phyloP scores from a whole-genome alignment of 2,329 filamentous ascomycete species.

The Botrytis medusae region DNA sequence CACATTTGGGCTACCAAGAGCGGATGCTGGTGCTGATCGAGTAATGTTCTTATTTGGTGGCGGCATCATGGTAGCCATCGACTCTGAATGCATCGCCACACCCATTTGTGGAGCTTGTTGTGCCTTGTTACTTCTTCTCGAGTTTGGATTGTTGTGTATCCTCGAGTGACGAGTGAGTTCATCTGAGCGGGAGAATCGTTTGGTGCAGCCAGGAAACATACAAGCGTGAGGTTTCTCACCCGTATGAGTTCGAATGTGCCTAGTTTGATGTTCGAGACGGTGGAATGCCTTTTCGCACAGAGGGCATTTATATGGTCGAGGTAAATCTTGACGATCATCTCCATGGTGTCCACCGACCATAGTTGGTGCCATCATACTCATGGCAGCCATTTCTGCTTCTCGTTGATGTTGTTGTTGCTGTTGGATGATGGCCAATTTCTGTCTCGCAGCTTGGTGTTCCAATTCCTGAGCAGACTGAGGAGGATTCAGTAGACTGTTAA shows the following conservation, averaged over 20 bases:
- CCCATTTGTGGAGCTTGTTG: slow-evolving; percentile 49
- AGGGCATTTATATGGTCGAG: slow-evolving; percentile 96
- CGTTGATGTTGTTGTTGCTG: slow-evolving; percentile 36
- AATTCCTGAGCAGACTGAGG: slow-evolving; percentile 48
- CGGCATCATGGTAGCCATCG: slow-evolving; percentile 68
- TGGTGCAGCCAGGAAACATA: slow-evolving; percentile 92
- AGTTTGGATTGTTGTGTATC: slow-evolving; percentile 99
- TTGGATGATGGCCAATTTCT: slow-evolving; percentile 38
- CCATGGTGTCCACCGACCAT: slow-evolving; percentile 39
- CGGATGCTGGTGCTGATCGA: slow-evolving; percentile 83
- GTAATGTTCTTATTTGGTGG: slow-evolving; percentile 79
- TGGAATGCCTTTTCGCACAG: slow-evolving; percentile 99
- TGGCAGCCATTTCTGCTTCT: slow-evolving; percentile 53
- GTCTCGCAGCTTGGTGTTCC: slow-evolving; percentile 36
- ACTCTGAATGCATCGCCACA: slow-evolving; percentile 51
- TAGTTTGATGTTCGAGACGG: slow-evolving; percentile 88
- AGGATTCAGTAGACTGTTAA: slow-evolving; percentile 73
- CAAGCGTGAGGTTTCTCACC: slow-evolving; percentile 98
- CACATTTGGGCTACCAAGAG: slow-evolving; percentile 88
- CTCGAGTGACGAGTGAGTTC: slow-evolving; percentile 95
- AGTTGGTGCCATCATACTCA: slow-evolving; percentile 41
- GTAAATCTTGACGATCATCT: slow-evolving; percentile 63
- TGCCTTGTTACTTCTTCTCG: slow-evolving; percentile 85
- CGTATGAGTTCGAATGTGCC: slow-evolving; percentile 94
- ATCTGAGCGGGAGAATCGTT: slow-evolving; percentile 94